Base-by-base conservation (phyloP, 257 asterid species). In the Capsicum rhomboideum region DNA sequence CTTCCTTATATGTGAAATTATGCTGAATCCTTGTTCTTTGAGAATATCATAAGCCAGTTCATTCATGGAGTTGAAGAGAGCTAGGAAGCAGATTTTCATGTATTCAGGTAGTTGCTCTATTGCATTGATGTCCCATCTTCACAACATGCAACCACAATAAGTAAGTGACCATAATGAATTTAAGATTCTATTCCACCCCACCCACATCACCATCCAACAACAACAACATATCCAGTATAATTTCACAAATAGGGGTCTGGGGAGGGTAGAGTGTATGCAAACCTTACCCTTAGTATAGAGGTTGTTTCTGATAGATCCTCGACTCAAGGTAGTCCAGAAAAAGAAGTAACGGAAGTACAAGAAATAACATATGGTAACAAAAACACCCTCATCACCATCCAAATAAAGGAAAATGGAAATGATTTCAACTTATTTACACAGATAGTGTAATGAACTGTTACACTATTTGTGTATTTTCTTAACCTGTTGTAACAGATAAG, bases 11-110 rank as follows among this genome's bases (percentile, higher is more conserved):
- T 86, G 82, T 37, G 91, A 82, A 64, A 91, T 90, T 2, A 89
- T 58, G 84, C 87, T 87, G 86, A 87, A 16, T 17, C 91, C 92
- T 82, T 90, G 92, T 46, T 91, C 93, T 82, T 86, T 86, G 7
- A 90, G 87, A 53, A 92, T 89, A 86, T 82, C 93, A 64, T 90
- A 90, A 78, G 88, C 86, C 78, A 90, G 28, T 20, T 90, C 93
- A 87, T 88, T 90, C 42, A 83, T 84, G 13, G 37, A 31, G 86
- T 91, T 90, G 90, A 91, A 90, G 21, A 91, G 82, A 13, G 89
- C 90, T 34, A 90, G 67, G 77, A 90, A 89, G 77, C 85, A 84
- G 11, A 90, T 84, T 85, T 82, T 71, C 92, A 90, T 89, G 69
- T 90, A 90, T 16, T 89, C 91, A 1, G 92, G 92, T 54, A 91